A percentile compares a stretch with the other conserved stretches of the same genome.
Evolutionary conservation across 2,329 filamentous ascomycete genomes (phyloP).

Genomic region (Paracorniculantispora psalliotae): DNA sequence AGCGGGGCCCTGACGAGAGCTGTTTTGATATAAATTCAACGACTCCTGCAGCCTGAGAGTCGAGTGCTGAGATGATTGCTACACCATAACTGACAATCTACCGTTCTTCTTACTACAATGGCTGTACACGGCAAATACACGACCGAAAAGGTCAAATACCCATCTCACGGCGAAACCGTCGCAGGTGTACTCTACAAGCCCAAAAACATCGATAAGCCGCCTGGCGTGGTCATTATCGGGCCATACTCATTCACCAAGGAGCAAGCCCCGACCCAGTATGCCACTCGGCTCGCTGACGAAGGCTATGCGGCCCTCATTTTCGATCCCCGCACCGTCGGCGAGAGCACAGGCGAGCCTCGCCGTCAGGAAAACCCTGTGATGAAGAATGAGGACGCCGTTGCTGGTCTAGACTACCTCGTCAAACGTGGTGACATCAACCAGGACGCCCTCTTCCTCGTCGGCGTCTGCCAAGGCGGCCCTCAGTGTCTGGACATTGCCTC

Average conservation of each 20-base stretch:
- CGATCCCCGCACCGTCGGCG: conserved; percentile 27
- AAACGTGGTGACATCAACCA: conserved; percentile 22
- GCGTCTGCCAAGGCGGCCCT: conserved; percentile 26
- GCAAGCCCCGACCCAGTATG: conserved; percentile 26
- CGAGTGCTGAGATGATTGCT: no score
- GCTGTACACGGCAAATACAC: conserved; percentile 23
- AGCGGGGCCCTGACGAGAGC: neutral
- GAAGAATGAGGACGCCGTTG: conserved; percentile 26
- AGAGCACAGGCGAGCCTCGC: conserved; percentile 25
- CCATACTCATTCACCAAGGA: conserved; percentile 27
- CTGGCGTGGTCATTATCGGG: conserved; percentile 24
- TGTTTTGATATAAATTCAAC: neutral
- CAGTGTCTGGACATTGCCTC: conserved; percentile 27
- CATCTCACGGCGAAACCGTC: conserved; percentile 24
- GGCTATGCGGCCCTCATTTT: conserved; percentile 27
- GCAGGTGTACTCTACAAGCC: conserved; percentile 19
- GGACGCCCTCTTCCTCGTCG: conserved; percentile 24
- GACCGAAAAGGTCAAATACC: conserved; percentile 23
- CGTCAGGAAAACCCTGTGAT: conserved; percentile 26
- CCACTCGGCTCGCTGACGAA: conserved; percentile 26
- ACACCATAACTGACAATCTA: neutral
- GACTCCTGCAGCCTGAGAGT: neutral
- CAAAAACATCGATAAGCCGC: conserved; percentile 21
- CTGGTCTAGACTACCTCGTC: conserved; percentile 25
- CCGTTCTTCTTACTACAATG: no score